A percentile compares a stretch with the other conserved stretches of the same genome.
Conservation (phyloP, 228 moss, liverwort and hornwort species). For the Sphagnum magellanicum region DNA sequence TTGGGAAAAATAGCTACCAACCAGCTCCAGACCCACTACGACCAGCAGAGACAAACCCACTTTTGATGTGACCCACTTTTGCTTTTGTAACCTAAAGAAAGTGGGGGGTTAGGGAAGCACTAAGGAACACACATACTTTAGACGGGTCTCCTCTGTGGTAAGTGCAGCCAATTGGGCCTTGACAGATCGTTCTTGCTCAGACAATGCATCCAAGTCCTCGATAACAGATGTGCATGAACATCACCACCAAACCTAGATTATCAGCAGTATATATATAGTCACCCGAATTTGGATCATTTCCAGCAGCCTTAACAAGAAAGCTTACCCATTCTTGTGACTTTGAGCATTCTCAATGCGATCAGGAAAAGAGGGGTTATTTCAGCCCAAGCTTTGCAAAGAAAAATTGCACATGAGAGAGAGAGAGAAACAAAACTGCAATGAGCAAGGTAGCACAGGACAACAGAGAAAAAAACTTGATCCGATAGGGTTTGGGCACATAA, state of each 20-base stretch:
- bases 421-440: no score
- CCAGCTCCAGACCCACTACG: background rate
- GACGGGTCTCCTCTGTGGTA: slow-evolving; percentile 29
- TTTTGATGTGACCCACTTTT: background rate
- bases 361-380: background rate
- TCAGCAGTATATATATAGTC: slow-evolving; percentile 6
- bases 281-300: background rate
- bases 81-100: background rate
- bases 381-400: background rate
- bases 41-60: background rate
- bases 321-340: background rate
- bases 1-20: background rate
- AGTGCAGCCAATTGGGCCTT: slow-evolving; percentile 32
- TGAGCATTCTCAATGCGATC: background rate
- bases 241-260: slow-evolving; percentile 6
- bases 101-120: slow-evolving; percentile 4
- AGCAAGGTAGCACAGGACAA: no score
- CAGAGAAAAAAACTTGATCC: no score
- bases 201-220: slow-evolving; percentile 44
- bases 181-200: slow-evolving; percentile 39
- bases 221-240: slow-evolving; percentile 35
- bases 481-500: no score
- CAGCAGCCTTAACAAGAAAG: background rate
- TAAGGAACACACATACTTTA: slow-evolving; percentile 25
- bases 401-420: no score